Evolutionary conservation across 495 filamentous ascomycete genomes (phyloP).

Genomic region (Pyrenula aspistea): DNA sequence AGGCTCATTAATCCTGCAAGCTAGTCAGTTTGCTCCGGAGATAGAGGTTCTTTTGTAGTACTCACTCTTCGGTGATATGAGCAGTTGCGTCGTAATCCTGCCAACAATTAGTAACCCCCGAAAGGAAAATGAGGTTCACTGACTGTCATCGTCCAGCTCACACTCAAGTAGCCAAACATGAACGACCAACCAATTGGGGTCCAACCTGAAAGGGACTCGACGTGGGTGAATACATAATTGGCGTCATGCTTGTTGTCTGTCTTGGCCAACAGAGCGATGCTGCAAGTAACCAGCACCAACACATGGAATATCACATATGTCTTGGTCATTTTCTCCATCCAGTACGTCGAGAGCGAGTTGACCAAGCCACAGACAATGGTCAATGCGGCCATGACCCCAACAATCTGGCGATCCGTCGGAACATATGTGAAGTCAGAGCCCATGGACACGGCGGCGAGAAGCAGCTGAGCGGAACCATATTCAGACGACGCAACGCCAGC

Average conservation of each 20-base stretch:
- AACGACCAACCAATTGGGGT: slow-evolving; percentile 52
- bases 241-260: slow-evolving; percentile 47
- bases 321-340: slow-evolving; percentile 52
- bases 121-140: background rate
- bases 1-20: slow-evolving; percentile 33
- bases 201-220: slow-evolving; percentile 50
- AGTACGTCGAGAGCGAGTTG: slow-evolving; percentile 49
- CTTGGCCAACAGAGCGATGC: slow-evolving; percentile 45
- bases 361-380: slow-evolving; percentile 41
- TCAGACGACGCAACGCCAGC: slow-evolving; percentile 54
- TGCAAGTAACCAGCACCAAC: slow-evolving; percentile 41
- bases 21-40: background rate
- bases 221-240: slow-evolving; percentile 50
- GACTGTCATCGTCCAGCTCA: slow-evolving; percentile 52
- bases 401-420: slow-evolving; percentile 37
- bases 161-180: slow-evolving; percentile 56
- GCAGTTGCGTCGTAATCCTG: slow-evolving; percentile 39
- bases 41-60: background rate
- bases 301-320: slow-evolving; percentile 56
- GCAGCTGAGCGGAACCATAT: slow-evolving; percentile 56
- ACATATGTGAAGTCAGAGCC: slow-evolving; percentile 39
- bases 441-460: slow-evolving; percentile 55
- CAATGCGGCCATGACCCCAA: slow-evolving; percentile 49
- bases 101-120: background rate
- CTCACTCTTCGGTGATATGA: slow-evolving; percentile 46